A percentile compares a stretch with the other conserved stretches of the same genome.
These are phyloP conservation scores for Boletellus emodensis DNA, from an alignment of 768 basidiomycete genomes.

Conservation along the genomic window DNA sequence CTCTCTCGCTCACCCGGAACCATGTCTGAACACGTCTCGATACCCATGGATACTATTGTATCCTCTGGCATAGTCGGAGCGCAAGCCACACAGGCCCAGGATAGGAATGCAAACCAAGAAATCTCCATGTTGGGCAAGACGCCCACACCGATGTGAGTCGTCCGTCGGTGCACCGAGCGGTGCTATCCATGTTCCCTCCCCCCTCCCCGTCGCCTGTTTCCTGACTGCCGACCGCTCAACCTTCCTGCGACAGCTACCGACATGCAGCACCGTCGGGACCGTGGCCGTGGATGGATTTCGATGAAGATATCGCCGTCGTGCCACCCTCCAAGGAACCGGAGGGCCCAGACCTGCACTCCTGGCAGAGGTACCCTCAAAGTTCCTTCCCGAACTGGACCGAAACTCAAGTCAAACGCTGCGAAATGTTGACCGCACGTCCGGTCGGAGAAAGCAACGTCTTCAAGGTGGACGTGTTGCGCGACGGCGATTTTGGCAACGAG, in stretches of 20 bases:
- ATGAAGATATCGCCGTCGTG: conserved; percentile 17
- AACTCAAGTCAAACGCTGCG: conserved; percentile 27
- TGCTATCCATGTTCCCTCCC: not conserved
- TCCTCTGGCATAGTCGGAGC: not conserved
- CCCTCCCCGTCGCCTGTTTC: not conserved
- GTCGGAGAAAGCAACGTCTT: conserved; percentile 14
- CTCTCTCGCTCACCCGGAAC: not conserved
- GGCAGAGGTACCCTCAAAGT: conserved; percentile 30
- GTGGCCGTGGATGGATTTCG: conserved; percentile 42
- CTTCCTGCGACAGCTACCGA: conserved; percentile 25
- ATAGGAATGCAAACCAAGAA: not conserved
- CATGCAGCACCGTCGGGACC: conserved; percentile 39
- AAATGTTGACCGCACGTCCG: conserved; percentile 24
- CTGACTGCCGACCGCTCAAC: not conserved
- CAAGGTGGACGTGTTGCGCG: conserved; percentile 21
- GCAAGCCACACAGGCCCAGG: not conserved
- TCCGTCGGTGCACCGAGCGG: not conserved
- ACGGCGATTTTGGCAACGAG: conserved; percentile 8
- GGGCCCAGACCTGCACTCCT: not conserved
- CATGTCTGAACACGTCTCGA: conserved; percentile 17
- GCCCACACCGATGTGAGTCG: conserved; percentile 22
- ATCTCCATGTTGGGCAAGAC: conserved; percentile 9
- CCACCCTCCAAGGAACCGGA: not conserved
- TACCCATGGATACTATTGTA: conserved; percentile 16
- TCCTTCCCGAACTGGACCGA: conserved; percentile 32